A percentile compares a stretch with the other conserved stretches of the same genome.
These are phyloP conservation scores for Aspergillus coremiiformis DNA, from an alignment of 495 filamentous ascomycete genomes.

Conservation along the genomic window DNA sequence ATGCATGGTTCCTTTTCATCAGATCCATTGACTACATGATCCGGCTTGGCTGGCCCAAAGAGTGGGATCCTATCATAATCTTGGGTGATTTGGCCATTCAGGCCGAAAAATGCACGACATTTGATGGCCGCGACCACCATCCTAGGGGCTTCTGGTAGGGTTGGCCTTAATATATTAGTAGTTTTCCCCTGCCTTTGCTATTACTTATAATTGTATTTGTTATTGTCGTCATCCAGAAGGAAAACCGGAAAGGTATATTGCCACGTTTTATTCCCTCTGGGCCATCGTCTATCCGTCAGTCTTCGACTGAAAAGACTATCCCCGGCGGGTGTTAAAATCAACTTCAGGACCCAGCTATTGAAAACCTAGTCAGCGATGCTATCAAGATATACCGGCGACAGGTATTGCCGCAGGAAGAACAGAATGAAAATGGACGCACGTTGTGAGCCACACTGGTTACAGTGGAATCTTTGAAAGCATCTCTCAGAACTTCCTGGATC, in stretches of 20 bases:
- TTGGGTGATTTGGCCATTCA: neutral
- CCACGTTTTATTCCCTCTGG: too few relatives aligned
- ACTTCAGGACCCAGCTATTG: neutral
- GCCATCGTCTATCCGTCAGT: neutral
- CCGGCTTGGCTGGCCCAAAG: neutral
- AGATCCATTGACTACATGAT: neutral
- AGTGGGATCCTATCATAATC: neutral
- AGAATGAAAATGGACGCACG: conserved; percentile 1
- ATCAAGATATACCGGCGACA: neutral
- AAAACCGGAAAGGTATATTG: too few relatives aligned
- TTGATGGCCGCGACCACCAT: neutral
- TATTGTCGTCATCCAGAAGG: too few relatives aligned
- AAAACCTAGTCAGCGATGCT: neutral
- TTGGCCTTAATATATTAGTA: too few relatives aligned
- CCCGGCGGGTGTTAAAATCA: neutral
- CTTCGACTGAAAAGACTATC: neutral
- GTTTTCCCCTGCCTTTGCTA: too few relatives aligned
- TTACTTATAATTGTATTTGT: too few relatives aligned
- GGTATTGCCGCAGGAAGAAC: neutral
- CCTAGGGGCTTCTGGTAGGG: too few relatives aligned
- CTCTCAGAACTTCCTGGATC: conserved; percentile 27
- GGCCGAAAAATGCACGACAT: neutral
- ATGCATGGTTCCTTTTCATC: neutral
- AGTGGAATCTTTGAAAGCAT: conserved; percentile 23
- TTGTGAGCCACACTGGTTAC: conserved; percentile 31